Conservation (phyloP, 2,329 filamentous ascomycete genomes). For the Scytalidium sp. region DNA sequence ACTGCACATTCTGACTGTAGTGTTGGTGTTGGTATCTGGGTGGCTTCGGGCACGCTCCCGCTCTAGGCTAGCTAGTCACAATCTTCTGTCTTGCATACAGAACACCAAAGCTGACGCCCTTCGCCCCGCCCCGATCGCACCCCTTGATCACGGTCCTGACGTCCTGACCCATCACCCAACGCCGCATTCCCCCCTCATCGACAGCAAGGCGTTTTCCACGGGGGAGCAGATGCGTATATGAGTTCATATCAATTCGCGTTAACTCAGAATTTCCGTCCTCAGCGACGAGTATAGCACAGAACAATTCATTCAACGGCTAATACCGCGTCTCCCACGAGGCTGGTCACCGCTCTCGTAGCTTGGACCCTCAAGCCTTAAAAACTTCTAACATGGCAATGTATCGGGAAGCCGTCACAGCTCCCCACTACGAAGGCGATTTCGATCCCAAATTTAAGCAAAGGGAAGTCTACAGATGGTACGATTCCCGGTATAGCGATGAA, state of each 20-base stretch:
- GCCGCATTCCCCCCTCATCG: neutral
- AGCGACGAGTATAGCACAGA: neutral
- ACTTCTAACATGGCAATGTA: neutral
- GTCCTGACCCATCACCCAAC: neutral
- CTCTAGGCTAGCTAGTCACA: neutral
- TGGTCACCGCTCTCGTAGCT: too few species aligned
- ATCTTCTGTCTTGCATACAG: neutral
- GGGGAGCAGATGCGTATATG: neutral
- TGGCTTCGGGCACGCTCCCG: neutral
- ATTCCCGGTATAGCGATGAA: conserved; percentile 7
- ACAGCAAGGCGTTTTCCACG: neutral
- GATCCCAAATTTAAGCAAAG: conserved; percentile 6
- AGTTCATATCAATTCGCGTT: neutral
- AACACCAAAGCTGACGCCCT: neutral
- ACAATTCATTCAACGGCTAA: neutral
- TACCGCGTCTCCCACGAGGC: neutral
- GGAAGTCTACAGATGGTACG: conserved; percentile 10
- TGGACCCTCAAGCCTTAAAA: neutral
- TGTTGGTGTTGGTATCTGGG: neutral
- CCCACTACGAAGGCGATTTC: neutral
- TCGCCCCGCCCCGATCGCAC: neutral
- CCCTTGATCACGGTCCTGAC: neutral
- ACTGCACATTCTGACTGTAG: too few species aligned
- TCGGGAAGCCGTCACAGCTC: neutral
- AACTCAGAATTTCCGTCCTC: neutral